Conservation (phyloP, 176 grass and related monocot species). For the Eragrostis nindensis region DNA sequence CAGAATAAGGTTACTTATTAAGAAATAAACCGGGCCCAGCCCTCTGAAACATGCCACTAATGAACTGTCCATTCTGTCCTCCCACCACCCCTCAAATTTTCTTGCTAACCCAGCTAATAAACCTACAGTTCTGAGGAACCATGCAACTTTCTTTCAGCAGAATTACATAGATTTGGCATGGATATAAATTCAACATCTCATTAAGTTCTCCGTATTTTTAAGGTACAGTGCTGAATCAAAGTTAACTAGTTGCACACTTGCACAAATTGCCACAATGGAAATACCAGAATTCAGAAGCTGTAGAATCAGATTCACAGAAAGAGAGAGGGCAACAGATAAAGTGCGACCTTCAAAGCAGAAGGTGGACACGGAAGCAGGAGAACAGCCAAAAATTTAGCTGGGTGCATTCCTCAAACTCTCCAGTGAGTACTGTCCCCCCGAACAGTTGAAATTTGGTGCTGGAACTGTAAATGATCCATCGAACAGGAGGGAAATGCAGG, state of each 20-base stretch:
- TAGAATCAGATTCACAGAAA: slow-evolving; percentile 49
- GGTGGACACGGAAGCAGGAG: slow-evolving; percentile 21
- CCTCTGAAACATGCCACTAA: slow-evolving; percentile 20
- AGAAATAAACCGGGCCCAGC: slow-evolving; percentile 31
- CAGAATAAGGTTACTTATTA: slow-evolving; percentile 49
- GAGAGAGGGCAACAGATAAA: slow-evolving; percentile 39
- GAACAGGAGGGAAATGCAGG: slow-evolving; percentile 4
- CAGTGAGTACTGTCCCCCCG: neutral
- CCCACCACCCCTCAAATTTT: slow-evolving; percentile 4
- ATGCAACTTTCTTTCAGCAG: neutral
- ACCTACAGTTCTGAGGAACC: slow-evolving; percentile 19
- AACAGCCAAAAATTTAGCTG: slow-evolving; percentile 34
- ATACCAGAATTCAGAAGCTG: slow-evolving; percentile 10
- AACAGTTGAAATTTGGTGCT: slow-evolving; percentile 15
- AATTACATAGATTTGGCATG: neutral
- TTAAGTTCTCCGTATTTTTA: neutral
- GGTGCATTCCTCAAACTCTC: slow-evolving; percentile 6
- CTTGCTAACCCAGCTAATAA: slow-evolving; percentile 2
- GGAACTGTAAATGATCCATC: no score
- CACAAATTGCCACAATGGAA: neutral
- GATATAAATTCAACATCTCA: neutral
- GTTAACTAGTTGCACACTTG: neutral
- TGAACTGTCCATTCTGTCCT: slow-evolving; percentile 16
- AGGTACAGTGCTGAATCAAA: neutral
- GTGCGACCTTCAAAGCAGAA: slow-evolving; percentile 32